Conservation (phyloP, 1,139 yeast genomes). For the Insectozyma bohioensis region DNA sequence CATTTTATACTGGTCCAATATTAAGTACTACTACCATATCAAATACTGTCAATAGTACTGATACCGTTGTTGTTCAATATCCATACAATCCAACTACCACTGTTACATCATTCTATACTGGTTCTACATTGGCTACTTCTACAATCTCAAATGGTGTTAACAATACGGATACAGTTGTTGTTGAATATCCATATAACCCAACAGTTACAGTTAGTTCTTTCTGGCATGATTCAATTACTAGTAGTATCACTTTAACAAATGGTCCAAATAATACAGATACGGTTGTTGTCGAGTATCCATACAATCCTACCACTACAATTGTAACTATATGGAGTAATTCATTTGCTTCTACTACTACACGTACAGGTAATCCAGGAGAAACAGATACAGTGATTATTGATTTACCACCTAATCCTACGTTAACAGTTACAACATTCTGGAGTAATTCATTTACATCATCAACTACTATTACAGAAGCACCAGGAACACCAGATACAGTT, state of each 20-base stretch:
- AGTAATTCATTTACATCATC: not conserved
- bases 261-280: conserved; percentile 16
- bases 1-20: conserved; percentile 11
- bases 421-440: conserved; percentile 8
- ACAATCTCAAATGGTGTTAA: conserved; percentile 12
- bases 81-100: conserved; percentile 17
- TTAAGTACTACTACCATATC: conserved; percentile 11
- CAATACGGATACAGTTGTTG: conserved; percentile 18
- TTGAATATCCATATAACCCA: conserved; percentile 19
- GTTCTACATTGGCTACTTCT: conserved; percentile 7
- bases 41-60: conserved; percentile 4
- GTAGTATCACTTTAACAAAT: conserved; percentile 11
- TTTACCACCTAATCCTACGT: conserved; percentile 8
- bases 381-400: conserved; percentile 16
- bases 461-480: conserved; percentile 10
- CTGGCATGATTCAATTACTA: conserved; percentile 9
- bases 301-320: conserved; percentile 13
- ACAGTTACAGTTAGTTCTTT: conserved; percentile 13
- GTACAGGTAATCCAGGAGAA: conserved; percentile 1
- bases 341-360: conserved; percentile 3
- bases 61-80: conserved; percentile 15
- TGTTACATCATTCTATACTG: conserved; percentile 5
- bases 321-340: conserved; percentile 12
- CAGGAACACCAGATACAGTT: conserved; percentile 12
- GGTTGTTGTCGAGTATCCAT: conserved; percentile 20